Percentiles rank a stretch among this genome's conserved stretches.
Evolutionary conservation across 2,329 filamentous ascomycete genomes (phyloP).

Genomic region (Arachnomyces sp.): DNA sequence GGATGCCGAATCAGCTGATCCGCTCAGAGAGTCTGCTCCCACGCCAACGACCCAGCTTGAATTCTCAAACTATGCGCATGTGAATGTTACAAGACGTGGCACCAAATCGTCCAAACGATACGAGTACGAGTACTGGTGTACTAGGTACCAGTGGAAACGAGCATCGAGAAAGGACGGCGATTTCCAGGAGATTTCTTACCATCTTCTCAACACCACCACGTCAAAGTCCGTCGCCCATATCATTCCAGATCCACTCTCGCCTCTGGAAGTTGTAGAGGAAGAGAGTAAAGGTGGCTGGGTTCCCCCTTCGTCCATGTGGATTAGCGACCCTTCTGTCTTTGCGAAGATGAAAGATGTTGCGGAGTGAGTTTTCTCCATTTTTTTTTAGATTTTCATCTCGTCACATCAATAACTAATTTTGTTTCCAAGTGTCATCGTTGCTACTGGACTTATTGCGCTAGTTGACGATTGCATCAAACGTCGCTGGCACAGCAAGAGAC

Average conservation of each 20-base stretch:
- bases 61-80: constrained; percentile 94
- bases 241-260: constrained; percentile 68
- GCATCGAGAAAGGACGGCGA: constrained; percentile 60
- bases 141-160: constrained; percentile 76
- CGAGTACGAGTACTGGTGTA: constrained; percentile 90
- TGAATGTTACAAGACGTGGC: constrained; percentile 68
- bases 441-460: constrained; percentile 80
- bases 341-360: constrained; percentile 69
- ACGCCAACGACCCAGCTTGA: constrained; percentile 82
- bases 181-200: constrained; percentile 63
- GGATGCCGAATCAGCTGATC: constrained; percentile 6
- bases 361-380: constrained; percentile 57
- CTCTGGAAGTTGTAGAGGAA: constrained; percentile 63
- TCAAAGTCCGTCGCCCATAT: constrained; percentile 71
- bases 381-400: neutral
- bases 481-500: constrained; percentile 57
- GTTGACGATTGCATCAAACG: constrained; percentile 87
- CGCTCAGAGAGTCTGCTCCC: constrained; percentile 34
- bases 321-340: constrained; percentile 66
- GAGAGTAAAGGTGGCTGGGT: constrained; percentile 78
- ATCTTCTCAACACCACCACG: constrained; percentile 63
- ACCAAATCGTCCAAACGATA: constrained; percentile 65
- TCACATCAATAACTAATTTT: constrained; percentile 8
- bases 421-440: constrained; percentile 64
- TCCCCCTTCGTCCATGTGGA: constrained; percentile 83